Conservation (phyloP, 2,329 filamentous ascomycete species). For the Neoarthrinium moseri region DNA sequence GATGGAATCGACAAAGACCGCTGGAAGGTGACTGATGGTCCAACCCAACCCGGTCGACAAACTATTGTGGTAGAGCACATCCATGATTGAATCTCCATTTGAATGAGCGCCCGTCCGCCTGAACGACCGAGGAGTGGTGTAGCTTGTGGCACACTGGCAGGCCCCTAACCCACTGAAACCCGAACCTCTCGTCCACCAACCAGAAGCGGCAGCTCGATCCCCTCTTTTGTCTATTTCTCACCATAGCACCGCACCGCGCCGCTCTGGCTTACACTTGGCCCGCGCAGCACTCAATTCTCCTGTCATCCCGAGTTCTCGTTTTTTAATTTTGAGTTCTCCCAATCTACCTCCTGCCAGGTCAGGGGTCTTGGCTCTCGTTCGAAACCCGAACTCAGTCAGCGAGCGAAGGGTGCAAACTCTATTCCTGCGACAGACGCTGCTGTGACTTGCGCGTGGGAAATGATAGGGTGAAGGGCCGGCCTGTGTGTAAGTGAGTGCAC, state of each 20-base stretch:
- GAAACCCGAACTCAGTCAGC: constrained; percentile 1
- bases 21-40: no score
- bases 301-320: constrained; percentile 1
- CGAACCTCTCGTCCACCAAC: constrained; percentile 5
- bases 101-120: not conserved
- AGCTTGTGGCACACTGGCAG: not conserved
- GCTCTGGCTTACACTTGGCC: not conserved
- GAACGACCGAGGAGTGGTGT: not conserved
- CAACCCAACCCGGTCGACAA: no score
- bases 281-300: not conserved
- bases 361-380: constrained; percentile 2
- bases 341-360: constrained; percentile 8
- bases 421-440: not conserved
- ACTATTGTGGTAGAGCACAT: no score
- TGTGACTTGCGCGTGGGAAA: not conserved
- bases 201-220: constrained; percentile 8
- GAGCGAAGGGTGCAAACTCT: not conserved
- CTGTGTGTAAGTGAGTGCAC: not conserved
- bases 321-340: not conserved
- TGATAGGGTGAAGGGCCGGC: not conserved
- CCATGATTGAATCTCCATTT: not conserved
- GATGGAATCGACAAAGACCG: no score
- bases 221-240: constrained; percentile 1
- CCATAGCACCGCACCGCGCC: not conserved
- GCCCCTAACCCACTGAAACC: constrained; percentile 6